Percentiles rank a stretch among this genome's conserved stretches.
These are phyloP conservation scores for Bipolaris bicolor DNA, from an alignment of 2,329 filamentous ascomycete genomes.

Conservation along the genomic window DNA sequence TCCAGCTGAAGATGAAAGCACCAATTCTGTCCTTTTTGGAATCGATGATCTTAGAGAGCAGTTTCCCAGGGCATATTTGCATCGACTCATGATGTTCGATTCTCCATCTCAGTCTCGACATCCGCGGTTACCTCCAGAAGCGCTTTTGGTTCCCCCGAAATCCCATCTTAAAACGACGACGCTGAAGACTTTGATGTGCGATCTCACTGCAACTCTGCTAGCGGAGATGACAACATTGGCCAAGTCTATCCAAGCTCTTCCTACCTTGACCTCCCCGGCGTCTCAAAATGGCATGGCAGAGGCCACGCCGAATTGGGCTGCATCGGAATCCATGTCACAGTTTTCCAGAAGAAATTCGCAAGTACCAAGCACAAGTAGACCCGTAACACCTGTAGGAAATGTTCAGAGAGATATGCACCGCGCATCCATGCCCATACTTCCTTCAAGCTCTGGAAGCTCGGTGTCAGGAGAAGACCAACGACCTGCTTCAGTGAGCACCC, in stretches of 20 bases:
- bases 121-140: slow-evolving; percentile 64
- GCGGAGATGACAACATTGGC: slow-evolving; percentile 57
- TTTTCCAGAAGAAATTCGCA: slow-evolving; percentile 43
- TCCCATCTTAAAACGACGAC: slow-evolving; percentile 76
- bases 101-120: slow-evolving; percentile 53
- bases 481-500: slow-evolving; percentile 33
- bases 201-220: slow-evolving; percentile 53
- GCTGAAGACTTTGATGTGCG: slow-evolving; percentile 55
- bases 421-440: slow-evolving; percentile 79
- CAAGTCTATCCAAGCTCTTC: slow-evolving; percentile 57
- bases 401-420: slow-evolving; percentile 68
- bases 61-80: slow-evolving; percentile 77
- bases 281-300: slow-evolving; percentile 38
- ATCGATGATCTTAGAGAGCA: slow-evolving; percentile 73
- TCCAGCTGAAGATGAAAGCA: slow-evolving; percentile 34
- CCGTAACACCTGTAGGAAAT: slow-evolving; percentile 42
- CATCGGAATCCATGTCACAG: slow-evolving; percentile 32
- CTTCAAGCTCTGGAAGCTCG: slow-evolving; percentile 43
- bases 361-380: slow-evolving; percentile 30
- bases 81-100: slow-evolving; percentile 82
- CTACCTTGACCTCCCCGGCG: slow-evolving; percentile 66
- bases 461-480: slow-evolving; percentile 35
- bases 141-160: slow-evolving; percentile 72
- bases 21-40: slow-evolving; percentile 60
- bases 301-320: slow-evolving; percentile 39